Evolutionary conservation across 75 land plant genomes (phyloP).

Genomic region (Pinus taeda): DNA sequence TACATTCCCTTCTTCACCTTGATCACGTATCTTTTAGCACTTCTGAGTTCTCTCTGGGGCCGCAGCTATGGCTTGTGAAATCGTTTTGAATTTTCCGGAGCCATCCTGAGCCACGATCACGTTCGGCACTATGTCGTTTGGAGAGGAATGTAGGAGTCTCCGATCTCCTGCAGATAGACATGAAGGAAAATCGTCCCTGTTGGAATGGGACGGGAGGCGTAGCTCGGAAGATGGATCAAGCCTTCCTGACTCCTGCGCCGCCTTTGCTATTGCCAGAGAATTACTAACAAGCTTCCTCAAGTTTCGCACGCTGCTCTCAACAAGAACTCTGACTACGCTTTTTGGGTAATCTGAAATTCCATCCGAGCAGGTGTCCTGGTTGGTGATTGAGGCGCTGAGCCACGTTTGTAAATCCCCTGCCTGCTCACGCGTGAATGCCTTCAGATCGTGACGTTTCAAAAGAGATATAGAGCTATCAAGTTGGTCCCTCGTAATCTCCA

Average conservation of each 20-base stretch:
- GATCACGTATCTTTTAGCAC: constrained; percentile 8
- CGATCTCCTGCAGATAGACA: neutral
- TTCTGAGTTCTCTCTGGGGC: neutral
- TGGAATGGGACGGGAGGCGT: too few species aligned
- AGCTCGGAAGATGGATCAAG: neutral
- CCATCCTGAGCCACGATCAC: constrained; percentile 38
- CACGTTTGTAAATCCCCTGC: neutral
- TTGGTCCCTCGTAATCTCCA: neutral
- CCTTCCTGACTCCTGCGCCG: too few species aligned
- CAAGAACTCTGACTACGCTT: neutral
- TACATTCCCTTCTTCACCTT: constrained; percentile 32
- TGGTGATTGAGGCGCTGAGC: neutral
- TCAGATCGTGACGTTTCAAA: neutral
- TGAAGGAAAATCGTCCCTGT: neutral
- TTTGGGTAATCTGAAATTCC: neutral
- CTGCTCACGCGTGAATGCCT: neutral
- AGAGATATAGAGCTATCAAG: neutral
- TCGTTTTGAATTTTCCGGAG: constrained; percentile 16
- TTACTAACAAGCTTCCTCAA: neutral
- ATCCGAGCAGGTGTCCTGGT: neutral
- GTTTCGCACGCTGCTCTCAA: neutral
- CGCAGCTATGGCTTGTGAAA: constrained; percentile 34
- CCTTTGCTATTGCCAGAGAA: neutral
- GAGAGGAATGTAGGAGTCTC: neutral
- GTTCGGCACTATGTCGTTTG: constrained; percentile 12